Evolutionary conservation across 2,329 filamentous ascomycete genomes (phyloP).

Genomic region (Fusarium proliferatum): DNA sequence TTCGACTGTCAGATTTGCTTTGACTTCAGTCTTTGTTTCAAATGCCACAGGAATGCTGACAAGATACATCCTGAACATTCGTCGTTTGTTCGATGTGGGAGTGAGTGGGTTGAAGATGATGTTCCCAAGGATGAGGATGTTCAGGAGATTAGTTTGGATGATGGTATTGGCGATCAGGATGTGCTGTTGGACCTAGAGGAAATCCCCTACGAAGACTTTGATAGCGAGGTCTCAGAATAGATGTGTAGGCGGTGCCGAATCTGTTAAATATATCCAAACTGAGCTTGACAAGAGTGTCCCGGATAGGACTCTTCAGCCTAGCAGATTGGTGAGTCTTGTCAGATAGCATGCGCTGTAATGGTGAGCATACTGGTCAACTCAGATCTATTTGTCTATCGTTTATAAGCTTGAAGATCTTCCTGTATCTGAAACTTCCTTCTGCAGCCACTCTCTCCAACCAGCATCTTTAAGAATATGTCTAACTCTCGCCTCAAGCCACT

Average conservation of each 20-base stretch:
- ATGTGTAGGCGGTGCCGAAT: accelerated
- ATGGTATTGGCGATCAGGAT: not conserved
- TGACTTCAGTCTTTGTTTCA: not conserved
- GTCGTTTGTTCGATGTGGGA: not conserved
- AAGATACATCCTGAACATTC: not conserved
- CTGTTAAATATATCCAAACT: accelerated
- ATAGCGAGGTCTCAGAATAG: not conserved
- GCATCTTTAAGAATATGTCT: constrained; percentile 59
- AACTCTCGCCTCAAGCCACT: constrained; percentile 67
- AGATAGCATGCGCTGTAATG: not conserved
- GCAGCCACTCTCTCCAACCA: constrained; percentile 59
- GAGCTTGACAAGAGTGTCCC: accelerated
- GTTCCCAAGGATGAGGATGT: not conserved
- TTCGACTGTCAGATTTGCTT: not conserved
- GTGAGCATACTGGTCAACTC: not conserved
- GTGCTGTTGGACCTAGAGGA: not conserved
- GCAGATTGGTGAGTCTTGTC: too few relatives aligned
- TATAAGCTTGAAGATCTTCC: not conserved
- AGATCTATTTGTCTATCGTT: not conserved
- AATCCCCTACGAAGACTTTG: not conserved
- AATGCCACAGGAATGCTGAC: accelerated
- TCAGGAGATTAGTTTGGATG: not conserved
- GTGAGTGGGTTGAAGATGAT: not conserved
- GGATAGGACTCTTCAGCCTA: not conserved
- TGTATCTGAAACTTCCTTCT: constrained; percentile 18